These are phyloP conservation scores for Gossypioides kirkii DNA, from an alignment of 345 rosid species.

Conservation along the genomic window DNA sequence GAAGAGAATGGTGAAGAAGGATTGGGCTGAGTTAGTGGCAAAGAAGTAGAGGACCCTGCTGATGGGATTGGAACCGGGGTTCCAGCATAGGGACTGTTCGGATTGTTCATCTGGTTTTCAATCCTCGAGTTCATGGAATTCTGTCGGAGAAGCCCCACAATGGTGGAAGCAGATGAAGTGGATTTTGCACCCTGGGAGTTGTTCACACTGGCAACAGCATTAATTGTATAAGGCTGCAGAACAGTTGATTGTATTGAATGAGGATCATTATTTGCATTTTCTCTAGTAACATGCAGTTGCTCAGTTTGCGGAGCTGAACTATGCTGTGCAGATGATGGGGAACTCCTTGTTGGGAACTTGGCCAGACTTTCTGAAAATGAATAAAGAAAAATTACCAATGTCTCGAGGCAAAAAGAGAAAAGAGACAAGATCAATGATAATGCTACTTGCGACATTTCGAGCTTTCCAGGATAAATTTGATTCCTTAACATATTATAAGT, in stretches of 20 bases:
- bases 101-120: conserved; percentile 36
- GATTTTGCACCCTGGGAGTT: conserved; percentile 31
- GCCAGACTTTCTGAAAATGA: conserved; percentile 50
- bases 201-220: conserved; percentile 30
- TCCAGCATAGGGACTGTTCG: conserved; percentile 42
- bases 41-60: conserved; percentile 43
- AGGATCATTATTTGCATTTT: conserved; percentile 18
- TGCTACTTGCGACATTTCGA: background rate
- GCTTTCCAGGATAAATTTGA: background rate
- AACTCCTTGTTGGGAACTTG: conserved; percentile 47
- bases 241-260: conserved; percentile 31
- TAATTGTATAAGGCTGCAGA: conserved; percentile 32
- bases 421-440: background rate
- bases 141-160: conserved; percentile 45
- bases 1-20: conserved; percentile 45
- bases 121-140: conserved; percentile 55
- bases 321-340: conserved; percentile 23
- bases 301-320: conserved; percentile 26
- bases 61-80: conserved; percentile 44
- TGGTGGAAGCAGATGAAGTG: conserved; percentile 36
- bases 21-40: conserved; percentile 38
- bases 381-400: background rate
- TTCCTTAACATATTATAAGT: background rate
- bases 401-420: background rate
- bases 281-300: conserved; percentile 14